Evolutionary conservation across 2,329 filamentous ascomycete genomes (phyloP).

Genomic region (Penicillium thymicola): DNA sequence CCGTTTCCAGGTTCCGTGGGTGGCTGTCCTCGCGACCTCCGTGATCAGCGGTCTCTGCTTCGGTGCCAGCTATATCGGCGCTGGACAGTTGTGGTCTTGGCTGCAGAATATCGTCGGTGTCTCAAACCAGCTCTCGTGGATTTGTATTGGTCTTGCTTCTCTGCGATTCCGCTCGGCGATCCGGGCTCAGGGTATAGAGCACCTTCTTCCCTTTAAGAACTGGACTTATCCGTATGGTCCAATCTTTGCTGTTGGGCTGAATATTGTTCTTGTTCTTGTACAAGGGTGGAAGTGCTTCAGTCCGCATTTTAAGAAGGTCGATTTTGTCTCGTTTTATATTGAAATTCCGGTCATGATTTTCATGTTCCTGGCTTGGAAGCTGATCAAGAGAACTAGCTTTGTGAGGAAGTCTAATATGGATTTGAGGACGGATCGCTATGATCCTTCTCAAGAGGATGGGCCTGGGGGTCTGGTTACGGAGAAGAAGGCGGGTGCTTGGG

Average conservation of each 20-base stretch:
- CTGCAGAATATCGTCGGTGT: constrained; percentile 66
- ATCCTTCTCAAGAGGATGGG: constrained; percentile 23
- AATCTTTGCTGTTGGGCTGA: constrained; percentile 55
- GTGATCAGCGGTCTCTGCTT: constrained; percentile 59
- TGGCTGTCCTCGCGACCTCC: constrained; percentile 55
- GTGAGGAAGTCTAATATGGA: constrained; percentile 50
- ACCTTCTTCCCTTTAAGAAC: constrained; percentile 62
- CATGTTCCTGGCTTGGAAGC: constrained; percentile 57
- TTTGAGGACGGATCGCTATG: constrained; percentile 48
- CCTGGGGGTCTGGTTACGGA: constrained; percentile 24
- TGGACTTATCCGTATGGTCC: constrained; percentile 65
- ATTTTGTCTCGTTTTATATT: constrained; percentile 63
- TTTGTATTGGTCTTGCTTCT: constrained; percentile 60
- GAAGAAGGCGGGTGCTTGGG: constrained; percentile 10
- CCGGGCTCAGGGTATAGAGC: constrained; percentile 56
- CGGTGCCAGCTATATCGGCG: constrained; percentile 63
- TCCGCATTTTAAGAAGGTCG: constrained; percentile 55
- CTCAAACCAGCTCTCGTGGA: constrained; percentile 65
- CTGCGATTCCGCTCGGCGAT: constrained; percentile 63
- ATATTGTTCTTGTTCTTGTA: constrained; percentile 58
- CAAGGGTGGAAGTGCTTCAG: constrained; percentile 62
- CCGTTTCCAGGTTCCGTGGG: constrained; percentile 52
- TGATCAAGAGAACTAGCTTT: constrained; percentile 47
- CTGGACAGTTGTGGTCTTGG: constrained; percentile 64
- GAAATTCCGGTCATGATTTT: constrained; percentile 60